Evolutionary conservation across 257 asterid species (phyloP).

Genomic region (Mitragyna speciosa): DNA sequence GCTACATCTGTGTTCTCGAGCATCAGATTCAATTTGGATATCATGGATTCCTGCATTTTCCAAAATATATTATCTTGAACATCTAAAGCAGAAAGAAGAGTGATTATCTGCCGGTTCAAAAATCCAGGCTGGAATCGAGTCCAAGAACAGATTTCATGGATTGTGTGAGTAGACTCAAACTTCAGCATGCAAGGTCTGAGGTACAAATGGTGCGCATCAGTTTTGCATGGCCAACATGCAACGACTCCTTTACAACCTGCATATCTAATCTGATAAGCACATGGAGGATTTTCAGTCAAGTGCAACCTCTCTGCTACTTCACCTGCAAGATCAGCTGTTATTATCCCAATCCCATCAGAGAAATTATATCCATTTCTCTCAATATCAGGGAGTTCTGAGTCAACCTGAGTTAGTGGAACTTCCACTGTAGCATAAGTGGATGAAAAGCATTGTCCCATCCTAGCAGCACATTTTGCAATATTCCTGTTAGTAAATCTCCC

Average conservation of each 20-base stretch:
- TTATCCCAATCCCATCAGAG: constrained; percentile 91
- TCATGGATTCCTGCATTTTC: constrained; percentile 79
- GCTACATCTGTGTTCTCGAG: constrained; percentile 66
- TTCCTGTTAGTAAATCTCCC: constrained; percentile 60
- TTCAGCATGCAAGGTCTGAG: constrained; percentile 78
- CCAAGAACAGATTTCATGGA: constrained; percentile 95
- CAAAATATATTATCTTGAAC: constrained; percentile 60
- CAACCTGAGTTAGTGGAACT: constrained; percentile 47
- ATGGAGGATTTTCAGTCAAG: constrained; percentile 53
- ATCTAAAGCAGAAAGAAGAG: constrained; percentile 79
- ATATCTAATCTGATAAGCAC: constrained; percentile 87
- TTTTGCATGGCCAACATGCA: constrained; percentile 70
- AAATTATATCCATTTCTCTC: constrained; percentile 59
- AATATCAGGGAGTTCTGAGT: constrained; percentile 47
- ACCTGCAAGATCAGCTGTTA: constrained; percentile 65
- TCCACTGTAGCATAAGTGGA: constrained; percentile 87
- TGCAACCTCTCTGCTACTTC: constrained; percentile 77
- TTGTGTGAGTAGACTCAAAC: constrained; percentile 65
- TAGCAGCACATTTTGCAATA: constrained; percentile 86
- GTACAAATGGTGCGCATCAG: constrained; percentile 38
- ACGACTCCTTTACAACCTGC: constrained; percentile 91
- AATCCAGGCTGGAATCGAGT: constrained; percentile 85
- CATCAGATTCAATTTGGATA: constrained; percentile 59
- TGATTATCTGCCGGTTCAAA: constrained; percentile 78
- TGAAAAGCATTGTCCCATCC: constrained; percentile 96